phyloP scores from a whole-genome alignment of 108 stramenopile species.

The Skeletonema menzelii region DNA sequence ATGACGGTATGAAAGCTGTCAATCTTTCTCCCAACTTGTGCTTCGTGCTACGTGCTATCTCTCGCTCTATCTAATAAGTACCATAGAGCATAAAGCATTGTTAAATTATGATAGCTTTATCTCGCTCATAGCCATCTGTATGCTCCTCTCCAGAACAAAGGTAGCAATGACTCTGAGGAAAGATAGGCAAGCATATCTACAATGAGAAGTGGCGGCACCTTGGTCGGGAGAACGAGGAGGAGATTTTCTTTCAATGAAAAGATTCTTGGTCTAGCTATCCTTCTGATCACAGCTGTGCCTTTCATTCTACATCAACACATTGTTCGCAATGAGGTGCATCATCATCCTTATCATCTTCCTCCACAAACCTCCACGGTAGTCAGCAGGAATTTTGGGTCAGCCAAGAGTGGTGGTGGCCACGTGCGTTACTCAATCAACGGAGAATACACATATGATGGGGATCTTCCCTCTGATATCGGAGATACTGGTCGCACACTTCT shows the following conservation, averaged over 20 bases:
- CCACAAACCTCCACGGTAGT: neutral
- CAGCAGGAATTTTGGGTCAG: neutral
- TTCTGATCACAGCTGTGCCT: neutral
- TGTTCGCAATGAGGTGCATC: neutral
- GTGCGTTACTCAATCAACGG: neutral
- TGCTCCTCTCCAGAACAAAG: too few relatives aligned
- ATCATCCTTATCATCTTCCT: neutral
- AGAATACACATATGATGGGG: neutral
- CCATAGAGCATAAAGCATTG: too few relatives aligned
- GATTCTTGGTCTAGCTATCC: neutral
- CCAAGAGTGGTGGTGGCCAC: neutral
- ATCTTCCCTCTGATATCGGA: conserved; percentile 11
- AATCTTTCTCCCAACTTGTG: neutral
- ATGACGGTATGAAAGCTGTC: neutral
- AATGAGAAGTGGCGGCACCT: neutral
- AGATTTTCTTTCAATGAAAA: neutral
- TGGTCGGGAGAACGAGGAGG: neutral
- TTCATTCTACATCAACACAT: neutral
- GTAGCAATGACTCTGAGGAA: too few relatives aligned
- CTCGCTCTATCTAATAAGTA: too few relatives aligned
- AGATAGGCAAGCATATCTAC: neutral
- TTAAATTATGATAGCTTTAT: too few relatives aligned
- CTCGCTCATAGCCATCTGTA: too few relatives aligned
- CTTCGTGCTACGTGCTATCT: too few relatives aligned
- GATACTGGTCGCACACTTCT: conserved; percentile 15